These are phyloP conservation scores for Solanum piurae DNA, from an alignment of 257 asterid species.

Conservation along the genomic window DNA sequence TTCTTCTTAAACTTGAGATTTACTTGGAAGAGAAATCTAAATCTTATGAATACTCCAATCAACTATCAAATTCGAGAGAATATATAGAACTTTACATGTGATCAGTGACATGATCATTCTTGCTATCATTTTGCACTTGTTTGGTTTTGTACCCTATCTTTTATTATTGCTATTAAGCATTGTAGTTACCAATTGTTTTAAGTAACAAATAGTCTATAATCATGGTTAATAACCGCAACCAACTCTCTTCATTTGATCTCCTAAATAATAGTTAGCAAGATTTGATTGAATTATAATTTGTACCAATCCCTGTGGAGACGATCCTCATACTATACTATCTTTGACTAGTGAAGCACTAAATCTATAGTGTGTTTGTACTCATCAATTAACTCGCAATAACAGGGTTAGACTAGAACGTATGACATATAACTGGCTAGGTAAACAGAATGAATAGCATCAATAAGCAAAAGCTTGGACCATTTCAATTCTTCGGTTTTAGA, in stretches of 20 bases:
- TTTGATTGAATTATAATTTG: not conserved
- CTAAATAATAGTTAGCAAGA: not conserved
- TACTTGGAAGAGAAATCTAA: not conserved
- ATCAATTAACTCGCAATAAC: not conserved
- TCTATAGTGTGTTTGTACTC: not conserved
- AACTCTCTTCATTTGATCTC: not conserved
- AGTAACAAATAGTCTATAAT: not conserved
- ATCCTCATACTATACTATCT: not conserved
- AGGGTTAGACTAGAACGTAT: not conserved
- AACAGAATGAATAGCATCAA: not conserved
- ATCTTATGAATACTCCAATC: not conserved
- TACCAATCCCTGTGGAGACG: not conserved
- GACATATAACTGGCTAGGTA: not conserved
- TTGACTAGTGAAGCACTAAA: not conserved
- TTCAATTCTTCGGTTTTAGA: not conserved
- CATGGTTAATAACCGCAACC: not conserved
- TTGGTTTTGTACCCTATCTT: not conserved
- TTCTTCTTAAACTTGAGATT: not conserved
- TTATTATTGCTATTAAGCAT: not conserved
- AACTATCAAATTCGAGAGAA: not conserved
- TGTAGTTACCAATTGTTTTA: not conserved
- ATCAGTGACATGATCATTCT: not conserved
- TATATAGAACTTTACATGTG: not conserved
- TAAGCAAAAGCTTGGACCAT: not conserved
- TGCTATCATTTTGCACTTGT: not conserved